These are phyloP conservation scores for Haberlea rhodopensis DNA, from an alignment of 257 asterid genomes.

Conservation along the genomic window DNA sequence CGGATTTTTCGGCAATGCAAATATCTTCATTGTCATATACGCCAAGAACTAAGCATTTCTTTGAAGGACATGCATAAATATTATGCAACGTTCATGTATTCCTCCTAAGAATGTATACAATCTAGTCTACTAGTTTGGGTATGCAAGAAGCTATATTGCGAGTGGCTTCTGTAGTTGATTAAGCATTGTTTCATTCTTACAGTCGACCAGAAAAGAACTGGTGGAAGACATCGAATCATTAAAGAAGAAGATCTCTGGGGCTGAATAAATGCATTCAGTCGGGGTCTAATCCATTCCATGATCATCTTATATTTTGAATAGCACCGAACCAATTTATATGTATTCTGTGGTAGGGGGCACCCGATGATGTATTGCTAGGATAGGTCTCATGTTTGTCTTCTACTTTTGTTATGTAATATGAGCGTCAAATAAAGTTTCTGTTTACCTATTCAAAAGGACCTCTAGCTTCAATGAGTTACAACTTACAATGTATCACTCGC, in stretches of 20 bases:
- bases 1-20: neutral
- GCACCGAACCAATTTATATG: too few species aligned
- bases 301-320: too few species aligned
- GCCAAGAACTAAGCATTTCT: too few species aligned
- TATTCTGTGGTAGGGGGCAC: neutral
- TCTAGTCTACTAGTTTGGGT: too few species aligned
- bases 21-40: too few species aligned
- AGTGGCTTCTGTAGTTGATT: neutral
- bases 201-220: slow-evolving; percentile 91
- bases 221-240: slow-evolving; percentile 69
- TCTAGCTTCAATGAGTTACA: too few species aligned
- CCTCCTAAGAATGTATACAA: too few species aligned
- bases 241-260: slow-evolving; percentile 88
- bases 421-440: neutral
- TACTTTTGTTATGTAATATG: neutral
- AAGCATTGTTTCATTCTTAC: slow-evolving; percentile 24
- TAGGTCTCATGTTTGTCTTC: neutral
- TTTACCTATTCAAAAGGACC: neutral
- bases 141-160: neutral
- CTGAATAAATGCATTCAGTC: slow-evolving; percentile 36
- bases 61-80: too few species aligned
- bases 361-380: neutral
- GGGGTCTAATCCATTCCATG: neutral
- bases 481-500: too few species aligned
- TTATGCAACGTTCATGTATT: neutral